These are phyloP conservation scores for Maudiozyma humilis DNA, from an alignment of 1,139 yeast genomes.

Conservation along the genomic window DNA sequence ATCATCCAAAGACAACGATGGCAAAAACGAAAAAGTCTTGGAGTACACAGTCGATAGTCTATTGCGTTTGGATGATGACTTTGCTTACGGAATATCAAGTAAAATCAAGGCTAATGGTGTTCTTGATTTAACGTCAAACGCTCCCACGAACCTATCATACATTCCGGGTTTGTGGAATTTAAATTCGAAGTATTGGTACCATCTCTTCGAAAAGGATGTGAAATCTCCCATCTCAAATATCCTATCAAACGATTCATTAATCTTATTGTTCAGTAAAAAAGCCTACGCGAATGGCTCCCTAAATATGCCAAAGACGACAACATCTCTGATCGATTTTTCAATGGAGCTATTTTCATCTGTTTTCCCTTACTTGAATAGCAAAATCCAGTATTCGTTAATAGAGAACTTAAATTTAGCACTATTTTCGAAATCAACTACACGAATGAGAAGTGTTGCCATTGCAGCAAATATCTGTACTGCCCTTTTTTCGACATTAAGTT, in stretches of 20 bases:
- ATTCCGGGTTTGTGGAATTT: slow-evolving; percentile 20
- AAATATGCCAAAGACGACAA: slow-evolving; percentile 35
- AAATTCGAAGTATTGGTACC: slow-evolving; percentile 32
- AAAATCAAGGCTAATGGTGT: slow-evolving; percentile 32
- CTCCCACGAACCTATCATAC: slow-evolving; percentile 6
- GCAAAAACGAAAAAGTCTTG: slow-evolving; percentile 17
- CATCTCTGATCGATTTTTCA: slow-evolving; percentile 64
- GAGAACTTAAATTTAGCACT: slow-evolving; percentile 65
- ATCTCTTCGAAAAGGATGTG: slow-evolving; percentile 31
- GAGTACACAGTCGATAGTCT: slow-evolving; percentile 21
- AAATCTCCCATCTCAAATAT: slow-evolving; percentile 35
- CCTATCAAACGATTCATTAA: slow-evolving; percentile 35
- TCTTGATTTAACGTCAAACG: slow-evolving; percentile 32
- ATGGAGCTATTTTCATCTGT: slow-evolving; percentile 66
- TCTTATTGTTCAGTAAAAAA: slow-evolving; percentile 28
- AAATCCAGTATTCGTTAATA: slow-evolving; percentile 76
- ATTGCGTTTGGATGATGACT: slow-evolving; percentile 32
- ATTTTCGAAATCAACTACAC: slow-evolving; percentile 31
- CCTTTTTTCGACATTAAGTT: slow-evolving; percentile 47
- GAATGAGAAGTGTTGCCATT: slow-evolving; percentile 43
- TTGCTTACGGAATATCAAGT: slow-evolving; percentile 39
- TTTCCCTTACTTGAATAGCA: slow-evolving; percentile 66
- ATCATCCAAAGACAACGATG: slow-evolving; percentile 14
- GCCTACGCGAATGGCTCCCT: slow-evolving; percentile 25
- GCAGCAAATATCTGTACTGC: slow-evolving; percentile 57